A percentile compares a stretch with the other conserved stretches of the same genome.
Conservation (phyloP, 192 early-diverging fungal genomes). For the Entomortierella beljakovae region DNA sequence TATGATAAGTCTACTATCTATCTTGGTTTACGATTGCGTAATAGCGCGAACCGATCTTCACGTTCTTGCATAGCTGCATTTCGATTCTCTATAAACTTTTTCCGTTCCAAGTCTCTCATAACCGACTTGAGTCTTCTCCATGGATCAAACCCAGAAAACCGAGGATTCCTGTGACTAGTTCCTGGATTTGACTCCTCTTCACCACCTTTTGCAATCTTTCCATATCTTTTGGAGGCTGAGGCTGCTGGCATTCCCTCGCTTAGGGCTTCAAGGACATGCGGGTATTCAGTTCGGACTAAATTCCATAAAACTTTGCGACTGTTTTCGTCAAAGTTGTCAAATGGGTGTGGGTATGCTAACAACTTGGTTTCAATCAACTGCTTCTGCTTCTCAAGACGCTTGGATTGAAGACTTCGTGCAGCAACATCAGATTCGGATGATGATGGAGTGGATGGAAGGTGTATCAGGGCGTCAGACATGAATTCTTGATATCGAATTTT, state of each 20-base stretch:
- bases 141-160: conserved; percentile 15
- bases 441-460: neutral
- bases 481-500: conserved; percentile 4
- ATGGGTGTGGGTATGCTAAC: conserved; percentile 29
- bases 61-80: conserved; percentile 14
- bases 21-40: conserved; percentile 21
- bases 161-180: neutral
- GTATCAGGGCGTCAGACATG: neutral
- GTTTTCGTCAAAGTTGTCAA: conserved; percentile 17
- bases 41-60: conserved; percentile 18
- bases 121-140: conserved; percentile 46
- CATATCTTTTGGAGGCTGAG: neutral
- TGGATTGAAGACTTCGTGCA: neutral
- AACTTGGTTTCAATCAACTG: conserved; percentile 22
- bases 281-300: conserved; percentile 18
- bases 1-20: conserved; percentile 13
- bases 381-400: neutral
- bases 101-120: conserved; percentile 47
- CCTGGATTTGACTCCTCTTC: neutral
- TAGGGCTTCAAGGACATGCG: conserved; percentile 28
- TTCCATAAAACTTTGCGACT: conserved; percentile 37
- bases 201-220: neutral
- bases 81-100: conserved; percentile 29
- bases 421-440: neutral
- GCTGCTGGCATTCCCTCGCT: conserved; percentile 39